Base-by-base conservation (phyloP, 805 yeast species). In the Suhomyces faveliae region DNA sequence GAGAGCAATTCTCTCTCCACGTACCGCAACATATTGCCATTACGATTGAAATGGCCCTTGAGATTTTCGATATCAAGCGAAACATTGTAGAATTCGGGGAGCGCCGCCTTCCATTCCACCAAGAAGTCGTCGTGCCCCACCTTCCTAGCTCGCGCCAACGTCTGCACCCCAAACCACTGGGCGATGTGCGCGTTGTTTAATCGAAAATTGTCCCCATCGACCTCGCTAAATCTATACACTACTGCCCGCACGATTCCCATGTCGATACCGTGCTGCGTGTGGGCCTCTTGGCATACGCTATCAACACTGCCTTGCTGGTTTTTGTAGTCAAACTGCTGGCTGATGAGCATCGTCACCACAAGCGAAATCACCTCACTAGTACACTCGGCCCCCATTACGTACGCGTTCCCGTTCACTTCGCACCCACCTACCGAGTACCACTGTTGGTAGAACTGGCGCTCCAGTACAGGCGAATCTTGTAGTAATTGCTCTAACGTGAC, bases 31-130 rank as follows among this genome's bases (percentile, higher is more conserved):
- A 57, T 63, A 4, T 70, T 73, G 0, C 67, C 63, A 4, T 86
- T 84, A 17, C 74, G 68, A 33, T 71, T 77, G 58, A 66, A 85
- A 56, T 74, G 56, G 0, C 95, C 96, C 24, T 66, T 57, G 15
- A 89, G 68, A 52, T 79, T 64, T 3, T 66, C 60, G 12, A 86
- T 52, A 48, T 82, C 84, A 12, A 87, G 70, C 15, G 84, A 77
- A 37, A 84, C 77, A 42, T 78, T 81, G 68, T 81, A 77, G 62
- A 80, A 77, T 7, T 81, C 77, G 2, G 94, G 91, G 37, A 87
- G 71, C 5, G 76, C 67, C 1, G 83, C 70, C 55, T 82, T 80
- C 83, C 91, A 80, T 45, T 77, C 76, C 42, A 86, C 73, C 50
- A 83, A 57, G 57, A 89, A 80, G 49, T 85, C 89, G 35, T 79